Evolutionary conservation across 805 yeast genomes (phyloP).

Genomic region (Kluyveromyces starmeri): DNA sequence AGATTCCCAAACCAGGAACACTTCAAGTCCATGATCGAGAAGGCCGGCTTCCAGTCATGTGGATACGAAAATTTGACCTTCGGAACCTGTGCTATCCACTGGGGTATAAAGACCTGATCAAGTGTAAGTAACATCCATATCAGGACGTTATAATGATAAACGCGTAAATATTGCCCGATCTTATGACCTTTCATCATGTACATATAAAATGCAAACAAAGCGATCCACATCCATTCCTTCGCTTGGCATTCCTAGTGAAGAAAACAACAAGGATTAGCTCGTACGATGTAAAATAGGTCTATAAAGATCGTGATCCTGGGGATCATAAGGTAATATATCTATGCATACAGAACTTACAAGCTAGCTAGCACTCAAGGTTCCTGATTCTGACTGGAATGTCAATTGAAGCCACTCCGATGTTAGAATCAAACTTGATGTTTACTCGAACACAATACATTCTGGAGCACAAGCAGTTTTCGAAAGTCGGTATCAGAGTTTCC

Average conservation of each 20-base stretch:
- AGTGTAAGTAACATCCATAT: no score
- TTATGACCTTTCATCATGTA: no score
- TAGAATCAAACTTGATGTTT: slow-evolving; percentile 35
- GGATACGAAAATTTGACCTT: slow-evolving; percentile 93
- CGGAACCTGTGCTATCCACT: slow-evolving; percentile 93
- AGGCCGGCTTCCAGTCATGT: slow-evolving; percentile 89
- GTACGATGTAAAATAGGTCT: no score
- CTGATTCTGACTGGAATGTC: slow-evolving; percentile 29
- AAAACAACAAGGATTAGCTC: no score
- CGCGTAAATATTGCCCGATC: no score
- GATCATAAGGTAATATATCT: not conserved
- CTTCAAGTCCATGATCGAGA: slow-evolving; percentile 83
- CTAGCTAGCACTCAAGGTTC: slow-evolving; percentile 5
- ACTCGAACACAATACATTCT: slow-evolving; percentile 48
- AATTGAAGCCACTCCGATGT: slow-evolving; percentile 23
- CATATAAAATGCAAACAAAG: no score
- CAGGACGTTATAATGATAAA: no score
- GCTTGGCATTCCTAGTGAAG: no score
- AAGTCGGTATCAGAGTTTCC: slow-evolving; percentile 49
- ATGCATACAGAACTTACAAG: not conserved
- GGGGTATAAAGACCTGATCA: slow-evolving; percentile 75
- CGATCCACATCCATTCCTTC: not conserved
- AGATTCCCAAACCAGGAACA: slow-evolving; percentile 88
- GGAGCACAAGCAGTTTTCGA: slow-evolving; percentile 55
- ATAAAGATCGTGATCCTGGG: no score